Evolutionary conservation across 805 yeast genomes (phyloP).

Genomic region (Starmerella apis): DNA sequence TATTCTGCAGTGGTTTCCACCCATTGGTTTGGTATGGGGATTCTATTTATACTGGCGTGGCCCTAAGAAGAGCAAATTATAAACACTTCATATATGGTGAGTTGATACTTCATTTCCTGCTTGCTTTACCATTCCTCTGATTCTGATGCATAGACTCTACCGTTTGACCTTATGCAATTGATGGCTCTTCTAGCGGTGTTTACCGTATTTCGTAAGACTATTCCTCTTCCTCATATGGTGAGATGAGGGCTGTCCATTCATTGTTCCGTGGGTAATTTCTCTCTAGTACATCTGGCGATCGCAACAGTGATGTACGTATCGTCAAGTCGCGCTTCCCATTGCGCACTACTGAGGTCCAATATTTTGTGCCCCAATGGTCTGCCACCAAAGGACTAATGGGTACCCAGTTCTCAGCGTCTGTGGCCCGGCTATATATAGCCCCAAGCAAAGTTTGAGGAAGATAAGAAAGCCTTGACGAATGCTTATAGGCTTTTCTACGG

Average conservation of each 20-base stretch:
- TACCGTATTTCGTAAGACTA: no score
- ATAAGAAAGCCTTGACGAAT: not conserved
- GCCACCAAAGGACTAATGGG: conserved; percentile 13
- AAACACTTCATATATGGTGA: not conserved
- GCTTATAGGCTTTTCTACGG: conserved; percentile 3
- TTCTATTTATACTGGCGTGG: conserved; percentile 13
- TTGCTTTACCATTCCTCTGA: no score
- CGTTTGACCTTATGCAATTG: no score
- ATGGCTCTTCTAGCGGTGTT: no score
- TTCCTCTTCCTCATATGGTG: not conserved
- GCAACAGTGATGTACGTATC: conserved; percentile 8
- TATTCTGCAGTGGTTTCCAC: conserved; percentile 31
- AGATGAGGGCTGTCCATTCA: conserved; percentile 6
- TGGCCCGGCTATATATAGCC: conserved; percentile 1
- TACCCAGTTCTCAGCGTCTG: not conserved
- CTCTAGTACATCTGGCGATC: conserved; percentile 20
- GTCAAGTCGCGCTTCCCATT: not conserved
- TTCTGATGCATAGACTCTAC: no score
- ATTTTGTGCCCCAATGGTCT: conserved; percentile 8
- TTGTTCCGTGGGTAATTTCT: conserved; percentile 4
- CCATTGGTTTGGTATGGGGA: conserved; percentile 28
- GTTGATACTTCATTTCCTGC: no score
- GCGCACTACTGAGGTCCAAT: not conserved
- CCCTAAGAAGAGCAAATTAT: not conserved
- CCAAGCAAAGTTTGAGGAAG: conserved; percentile 17